Conservation (phyloP, 2,329 filamentous ascomycete genomes). For the Xylaria sp. region DNA sequence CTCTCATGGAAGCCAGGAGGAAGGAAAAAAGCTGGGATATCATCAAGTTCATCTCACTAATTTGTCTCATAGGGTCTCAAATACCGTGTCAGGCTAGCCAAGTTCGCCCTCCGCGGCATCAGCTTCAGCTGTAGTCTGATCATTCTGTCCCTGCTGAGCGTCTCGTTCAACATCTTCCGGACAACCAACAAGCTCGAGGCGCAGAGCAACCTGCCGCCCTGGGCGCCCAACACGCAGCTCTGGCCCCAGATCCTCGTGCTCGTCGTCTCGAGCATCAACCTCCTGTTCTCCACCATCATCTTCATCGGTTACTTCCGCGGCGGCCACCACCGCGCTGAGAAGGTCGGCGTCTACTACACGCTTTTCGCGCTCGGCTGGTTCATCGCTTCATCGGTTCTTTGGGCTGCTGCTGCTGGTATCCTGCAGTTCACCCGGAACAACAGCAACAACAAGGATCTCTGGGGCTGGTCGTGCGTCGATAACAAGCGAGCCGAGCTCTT, state of each 20-base stretch:
- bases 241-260: constrained; percentile 91
- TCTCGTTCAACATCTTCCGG: constrained; percentile 91
- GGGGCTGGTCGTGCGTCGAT: constrained; percentile 96
- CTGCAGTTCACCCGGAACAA: constrained; percentile 73
- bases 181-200: constrained; percentile 69
- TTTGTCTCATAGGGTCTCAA: constrained; percentile 70
- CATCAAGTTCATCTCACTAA: constrained; percentile 31
- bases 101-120: constrained; percentile 89
- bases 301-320: constrained; percentile 84
- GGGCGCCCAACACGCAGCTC: constrained; percentile 70
- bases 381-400: constrained; percentile 87
- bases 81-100: constrained; percentile 82
- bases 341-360: constrained; percentile 91
- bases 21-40: too few relatives aligned
- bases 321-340: constrained; percentile 83
- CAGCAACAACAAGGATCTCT: constrained; percentile 78
- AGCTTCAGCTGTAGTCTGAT: constrained; percentile 97
- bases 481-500: constrained; percentile 78
- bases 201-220: constrained; percentile 76
- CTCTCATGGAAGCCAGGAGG: too few relatives aligned
- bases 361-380: constrained; percentile 92
- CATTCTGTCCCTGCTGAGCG: constrained; percentile 80
- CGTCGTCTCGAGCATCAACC: constrained; percentile 70
- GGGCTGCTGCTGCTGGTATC: constrained; percentile 78
- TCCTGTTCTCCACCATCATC: constrained; percentile 71